Base-by-base conservation (phyloP, 805 yeast species). In the Candida lessepsii region DNA sequence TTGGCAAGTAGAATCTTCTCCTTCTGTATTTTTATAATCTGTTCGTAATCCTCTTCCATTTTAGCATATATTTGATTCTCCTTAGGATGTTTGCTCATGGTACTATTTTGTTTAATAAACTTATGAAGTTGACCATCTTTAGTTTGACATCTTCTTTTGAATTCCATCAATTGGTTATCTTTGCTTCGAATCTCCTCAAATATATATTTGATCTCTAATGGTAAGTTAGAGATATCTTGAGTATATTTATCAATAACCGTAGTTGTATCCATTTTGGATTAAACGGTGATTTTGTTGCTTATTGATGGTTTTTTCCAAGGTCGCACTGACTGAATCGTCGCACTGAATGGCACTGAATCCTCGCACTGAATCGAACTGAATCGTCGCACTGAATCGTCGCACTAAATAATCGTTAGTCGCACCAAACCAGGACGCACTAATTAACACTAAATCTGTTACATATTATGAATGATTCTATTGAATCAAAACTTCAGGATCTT, bases 71-170 rank as follows among this genome's bases (percentile, higher is more conserved):
- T 53, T 45, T 73, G 80, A 33, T 70, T 77, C 56, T 91, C 99
- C 48, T 87, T 84, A 2, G 96, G 93, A 59, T 83, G 83, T 47
- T 81, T 85, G 1, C 83, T 75, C 30, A 83, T 63, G 1, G 96
- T 83, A 1, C 97, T 96, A 61, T 86, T 80, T 35, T 85, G 82
- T 48, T 83, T 79, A 45, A 89, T 85, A 58, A 78, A 83, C 57
- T 88, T 89, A 55, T 86, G 96, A 39, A 91, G 65, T 47, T 81
- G 86, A n/a, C 76, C 70, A 54, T 91, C 98, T 49, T 83, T 74
- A 42, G 79, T 81, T 50, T 75, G 80, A 47, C 80, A 75, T 50
- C 84, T 76, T 54, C 78, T 78, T 41, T 86, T 72, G 6, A 76
- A 70, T 41, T 86, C 95, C 52, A 77, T 76, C 20, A 83, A 66